Percentiles rank a stretch among this genome's conserved stretches.
These are phyloP conservation scores for Sindora glabra DNA, from an alignment of 306 rosid genomes.

Conservation along the genomic window DNA sequence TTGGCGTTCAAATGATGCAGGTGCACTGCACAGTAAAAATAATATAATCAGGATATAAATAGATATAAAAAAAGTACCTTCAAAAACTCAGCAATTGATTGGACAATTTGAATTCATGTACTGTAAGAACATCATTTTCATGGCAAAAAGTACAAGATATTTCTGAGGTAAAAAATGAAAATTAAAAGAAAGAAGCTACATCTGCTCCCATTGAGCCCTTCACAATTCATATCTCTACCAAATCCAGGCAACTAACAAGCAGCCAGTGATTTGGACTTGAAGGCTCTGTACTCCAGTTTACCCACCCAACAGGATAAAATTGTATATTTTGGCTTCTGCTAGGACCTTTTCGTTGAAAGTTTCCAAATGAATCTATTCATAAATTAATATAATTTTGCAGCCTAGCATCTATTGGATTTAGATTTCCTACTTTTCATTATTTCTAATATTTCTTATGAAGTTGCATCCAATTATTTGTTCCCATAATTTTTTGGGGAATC, in stretches of 20 bases:
- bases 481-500: too few species aligned
- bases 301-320: not conserved
- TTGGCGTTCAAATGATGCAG: slow-evolving; percentile 68
- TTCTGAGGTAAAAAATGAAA: not conserved
- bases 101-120: slow-evolving; percentile 1
- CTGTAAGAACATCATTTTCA: not conserved
- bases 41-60: slow-evolving; percentile 14
- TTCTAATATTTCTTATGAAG: not conserved
- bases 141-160: not conserved
- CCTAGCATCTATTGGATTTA: not conserved
- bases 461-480: too few species aligned
- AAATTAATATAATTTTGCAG: not conserved
- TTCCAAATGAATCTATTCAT: not conserved
- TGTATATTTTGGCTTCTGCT: not conserved
- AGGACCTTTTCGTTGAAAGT: not conserved
- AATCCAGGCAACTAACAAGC: not conserved
- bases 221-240: not conserved
- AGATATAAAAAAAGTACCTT: not conserved
- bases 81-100: not conserved
- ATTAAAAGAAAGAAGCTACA: not conserved
- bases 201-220: too few species aligned
- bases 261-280: not conserved
- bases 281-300: not conserved
- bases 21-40: slow-evolving; percentile 48
- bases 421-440: not conserved